Evolutionary conservation across 139 green algal genomes (phyloP), one percentile per base, ranked within the genome.

Genomic region (Asterochloris sp.): DNA sequence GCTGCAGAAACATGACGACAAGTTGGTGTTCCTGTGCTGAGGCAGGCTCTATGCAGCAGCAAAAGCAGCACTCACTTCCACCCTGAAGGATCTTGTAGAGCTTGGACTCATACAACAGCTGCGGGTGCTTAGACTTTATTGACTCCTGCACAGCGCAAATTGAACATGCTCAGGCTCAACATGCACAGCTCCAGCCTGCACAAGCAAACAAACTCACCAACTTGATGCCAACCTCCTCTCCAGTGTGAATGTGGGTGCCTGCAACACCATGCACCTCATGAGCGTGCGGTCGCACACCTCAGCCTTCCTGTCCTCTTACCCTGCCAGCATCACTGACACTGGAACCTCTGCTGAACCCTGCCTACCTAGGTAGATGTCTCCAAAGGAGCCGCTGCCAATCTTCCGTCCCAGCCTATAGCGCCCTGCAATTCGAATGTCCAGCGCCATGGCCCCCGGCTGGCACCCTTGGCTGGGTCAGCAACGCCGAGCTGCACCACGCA

Each of bases 201-300:
- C 67, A 54, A 16, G 11, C 73, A 80, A 60, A 15, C 73, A 60
- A 27, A 12, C 77, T 27, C 86, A 98, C 96, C 89, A 99, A 89
- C 90, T 99, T 99, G 73, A 99, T 99, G 77, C 94, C 97, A n/a
- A 99, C 96, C 82, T 99, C 97, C 87, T 99, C 97, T 38, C 93
- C 93, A 0, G 96, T 99, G 78, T 98, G 94, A 62, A 99, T 93
- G 84, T 99, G 96, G 10, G 95, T 98, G 68, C 97, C 97, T 98
- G 94, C 73, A 84, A 29, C 19, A 54, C 38, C 73, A 90, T 28
- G 0, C 80, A 28, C 26, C 81, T 81, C 19, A 86, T 26, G n/a
- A 86, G 14, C 84, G 86, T 71, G 28, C 27, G 13, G 12, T 54
- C 38, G 38, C 38, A 54, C 38, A 54, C 38, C 38, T 54, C 38